These are phyloP conservation scores for Aspergillus kassunensis DNA, from an alignment of 495 filamentous ascomycete species.

Conservation along the genomic window DNA sequence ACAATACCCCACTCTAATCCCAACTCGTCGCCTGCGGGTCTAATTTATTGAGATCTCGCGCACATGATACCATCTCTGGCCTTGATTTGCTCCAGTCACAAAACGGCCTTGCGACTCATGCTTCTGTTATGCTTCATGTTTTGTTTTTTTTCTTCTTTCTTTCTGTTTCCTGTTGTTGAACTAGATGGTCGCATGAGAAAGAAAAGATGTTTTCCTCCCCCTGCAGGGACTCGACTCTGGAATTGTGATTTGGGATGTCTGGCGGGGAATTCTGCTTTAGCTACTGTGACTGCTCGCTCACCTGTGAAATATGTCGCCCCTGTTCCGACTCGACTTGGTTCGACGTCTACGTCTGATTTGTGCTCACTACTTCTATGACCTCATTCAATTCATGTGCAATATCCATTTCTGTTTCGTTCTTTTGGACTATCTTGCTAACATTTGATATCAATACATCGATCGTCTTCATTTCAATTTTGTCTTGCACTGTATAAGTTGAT, in stretches of 20 bases:
- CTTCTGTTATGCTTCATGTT: constrained; percentile 29
- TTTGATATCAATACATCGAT: too few species aligned
- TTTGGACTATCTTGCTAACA: too few species aligned
- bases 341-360: constrained; percentile 9
- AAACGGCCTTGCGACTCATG: constrained; percentile 34
- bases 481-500: too few species aligned
- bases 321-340: too few species aligned
- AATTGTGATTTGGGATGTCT: constrained; percentile 21
- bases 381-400: constrained; percentile 31
- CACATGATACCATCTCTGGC: constrained; percentile 44
- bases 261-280: constrained; percentile 24
- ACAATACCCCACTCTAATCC: constrained; percentile 38
- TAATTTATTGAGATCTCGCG: constrained; percentile 33
- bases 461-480: background rate
- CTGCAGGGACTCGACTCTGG: constrained; percentile 16
- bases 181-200: constrained; percentile 31
- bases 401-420: constrained; percentile 9
- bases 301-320: constrained; percentile 17
- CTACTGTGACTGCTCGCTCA: constrained; percentile 15
- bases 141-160: constrained; percentile 6
- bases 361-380: constrained; percentile 17
- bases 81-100: constrained; percentile 32
- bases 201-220: constrained; percentile 18
- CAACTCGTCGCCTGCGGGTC: constrained; percentile 33
- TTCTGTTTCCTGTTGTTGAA: constrained; percentile 18